phyloP scores from a whole-genome alignment of 148 eudicot genomes.

The Rhododendron ferrugineum region DNA sequence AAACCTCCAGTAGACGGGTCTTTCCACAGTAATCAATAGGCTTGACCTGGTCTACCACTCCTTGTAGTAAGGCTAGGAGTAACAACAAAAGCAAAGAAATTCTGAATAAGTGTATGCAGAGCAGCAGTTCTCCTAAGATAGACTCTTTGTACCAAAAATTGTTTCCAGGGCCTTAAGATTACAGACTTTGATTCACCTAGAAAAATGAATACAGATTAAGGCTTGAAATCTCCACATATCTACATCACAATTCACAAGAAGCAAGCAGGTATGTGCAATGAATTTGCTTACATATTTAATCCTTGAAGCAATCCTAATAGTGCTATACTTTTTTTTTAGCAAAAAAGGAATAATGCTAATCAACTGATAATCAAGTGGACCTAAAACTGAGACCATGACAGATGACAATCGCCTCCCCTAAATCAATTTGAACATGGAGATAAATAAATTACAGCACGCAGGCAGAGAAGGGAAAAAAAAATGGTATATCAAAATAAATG shows the following conservation, averaged over 20 bases:
- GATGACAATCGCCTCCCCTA: neutral
- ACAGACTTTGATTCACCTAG: neutral
- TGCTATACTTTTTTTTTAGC: neutral
- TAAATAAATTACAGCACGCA: neutral
- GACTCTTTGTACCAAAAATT: neutral
- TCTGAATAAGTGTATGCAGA: neutral
- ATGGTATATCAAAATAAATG: neutral
- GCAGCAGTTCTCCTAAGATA: neutral
- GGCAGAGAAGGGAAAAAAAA: neutral
- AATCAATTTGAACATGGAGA: neutral
- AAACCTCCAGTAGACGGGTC: neutral
- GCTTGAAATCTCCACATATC: neutral
- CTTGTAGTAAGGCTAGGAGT: neutral
- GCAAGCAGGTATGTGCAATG: too few species aligned
- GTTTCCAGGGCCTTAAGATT: neutral
- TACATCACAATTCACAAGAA: conserved; percentile 2
- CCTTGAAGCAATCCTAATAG: too few species aligned
- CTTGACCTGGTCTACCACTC: neutral
- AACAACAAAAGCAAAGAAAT: neutral
- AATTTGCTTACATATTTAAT: too few species aligned
- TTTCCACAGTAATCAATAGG: neutral
- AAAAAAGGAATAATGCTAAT: neutral
- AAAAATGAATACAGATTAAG: neutral
- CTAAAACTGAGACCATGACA: neutral
- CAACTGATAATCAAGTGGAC: neutral